Percentiles rank a stretch among this genome's conserved stretches.
Conservation (phyloP, 768 basidiomycete species). For the Amanita exitialis region DNA sequence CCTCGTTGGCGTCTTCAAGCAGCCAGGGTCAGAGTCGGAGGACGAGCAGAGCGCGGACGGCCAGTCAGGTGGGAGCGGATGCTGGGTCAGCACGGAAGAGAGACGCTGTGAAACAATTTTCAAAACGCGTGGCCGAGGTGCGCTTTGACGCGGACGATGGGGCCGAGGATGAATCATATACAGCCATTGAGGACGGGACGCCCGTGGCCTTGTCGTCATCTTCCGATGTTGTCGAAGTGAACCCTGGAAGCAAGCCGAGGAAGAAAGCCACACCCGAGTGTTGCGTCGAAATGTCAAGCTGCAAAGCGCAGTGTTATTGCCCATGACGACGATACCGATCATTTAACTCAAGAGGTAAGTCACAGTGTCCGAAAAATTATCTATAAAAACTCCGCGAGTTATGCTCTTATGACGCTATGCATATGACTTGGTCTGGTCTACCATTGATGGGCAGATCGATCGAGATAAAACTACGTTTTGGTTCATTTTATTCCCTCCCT, state of each 20-base stretch:
- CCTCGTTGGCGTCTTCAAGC: not conserved
- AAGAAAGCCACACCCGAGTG: too few relatives aligned
- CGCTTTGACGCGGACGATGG: not conserved
- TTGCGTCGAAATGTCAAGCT: not conserved
- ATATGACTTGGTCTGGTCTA: not conserved
- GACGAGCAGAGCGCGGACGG: not conserved
- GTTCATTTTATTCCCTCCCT: not conserved
- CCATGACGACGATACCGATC: not conserved
- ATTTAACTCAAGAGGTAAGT: not conserved
- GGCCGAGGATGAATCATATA: not conserved
- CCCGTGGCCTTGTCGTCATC: not conserved
- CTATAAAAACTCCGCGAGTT: not conserved
- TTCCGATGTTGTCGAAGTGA: not conserved
- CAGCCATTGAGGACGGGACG: not conserved
- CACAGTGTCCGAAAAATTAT: not conserved
- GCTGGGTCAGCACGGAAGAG: not conserved
- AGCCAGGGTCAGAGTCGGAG: not conserved
- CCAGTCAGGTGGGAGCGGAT: not conserved
- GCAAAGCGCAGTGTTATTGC: not conserved
- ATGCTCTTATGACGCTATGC: constrained; percentile 1
- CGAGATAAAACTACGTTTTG: not conserved
- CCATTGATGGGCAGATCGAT: constrained; percentile 4
- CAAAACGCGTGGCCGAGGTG: not conserved
- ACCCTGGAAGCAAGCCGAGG: not conserved
- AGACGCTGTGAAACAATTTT: not conserved